phyloP scores from a whole-genome alignment of 2,329 filamentous ascomycete species.

The Leptographium galeiforme region DNA sequence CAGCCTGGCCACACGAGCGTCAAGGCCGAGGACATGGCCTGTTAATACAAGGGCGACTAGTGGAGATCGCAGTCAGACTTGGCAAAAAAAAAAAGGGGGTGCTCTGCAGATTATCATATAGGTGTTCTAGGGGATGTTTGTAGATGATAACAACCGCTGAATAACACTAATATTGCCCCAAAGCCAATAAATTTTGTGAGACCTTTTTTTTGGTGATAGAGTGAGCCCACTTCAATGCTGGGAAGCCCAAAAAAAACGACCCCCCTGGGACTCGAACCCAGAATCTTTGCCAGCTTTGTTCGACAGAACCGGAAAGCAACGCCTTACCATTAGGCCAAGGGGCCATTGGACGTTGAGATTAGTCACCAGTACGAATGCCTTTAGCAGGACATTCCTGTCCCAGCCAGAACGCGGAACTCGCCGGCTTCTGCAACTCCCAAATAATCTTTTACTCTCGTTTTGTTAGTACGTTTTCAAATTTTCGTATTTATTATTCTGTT shows the following conservation, averaged over 20 bases:
- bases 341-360: background rate
- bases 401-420: background rate
- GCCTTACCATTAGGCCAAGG: slow-evolving; percentile 5
- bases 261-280: slow-evolving; percentile 5
- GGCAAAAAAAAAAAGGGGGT: no score
- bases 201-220: no score
- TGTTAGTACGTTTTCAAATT: no score
- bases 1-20: background rate
- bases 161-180: no score
- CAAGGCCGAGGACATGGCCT: background rate
- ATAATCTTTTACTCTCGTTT: no score
- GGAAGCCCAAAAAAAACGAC: background rate
- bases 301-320: slow-evolving; percentile 2
- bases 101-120: no score
- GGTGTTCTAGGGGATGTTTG: no score
- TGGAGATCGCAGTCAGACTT: no score
- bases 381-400: background rate
- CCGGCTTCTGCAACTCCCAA: no score
- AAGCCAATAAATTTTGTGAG: background rate
- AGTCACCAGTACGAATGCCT: background rate
- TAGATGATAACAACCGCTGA: no score
- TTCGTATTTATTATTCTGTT: background rate
- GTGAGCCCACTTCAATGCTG: background rate
- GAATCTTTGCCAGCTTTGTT: slow-evolving; percentile 3
- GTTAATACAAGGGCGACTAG: background rate